phyloP scores from a whole-genome alignment of 2,329 filamentous ascomycete genomes.

The Verticillium klebahnii region DNA sequence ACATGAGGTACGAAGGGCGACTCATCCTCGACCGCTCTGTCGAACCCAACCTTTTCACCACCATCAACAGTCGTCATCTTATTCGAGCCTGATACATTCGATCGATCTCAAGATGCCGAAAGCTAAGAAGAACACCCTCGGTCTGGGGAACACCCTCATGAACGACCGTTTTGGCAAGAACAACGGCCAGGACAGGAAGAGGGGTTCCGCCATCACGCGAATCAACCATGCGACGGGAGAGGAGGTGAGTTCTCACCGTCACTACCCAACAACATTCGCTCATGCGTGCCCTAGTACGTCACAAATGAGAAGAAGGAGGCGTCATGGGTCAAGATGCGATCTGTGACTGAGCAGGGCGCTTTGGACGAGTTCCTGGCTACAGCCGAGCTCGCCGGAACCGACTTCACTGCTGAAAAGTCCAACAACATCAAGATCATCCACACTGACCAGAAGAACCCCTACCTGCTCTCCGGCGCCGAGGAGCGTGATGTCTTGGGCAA shows the following conservation, averaged over 20 bases:
- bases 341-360: slow-evolving; percentile 92
- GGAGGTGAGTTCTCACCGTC: slow-evolving; percentile 40
- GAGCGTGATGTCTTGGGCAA: slow-evolving; percentile 75
- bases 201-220: slow-evolving; percentile 53
- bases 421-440: slow-evolving; percentile 99
- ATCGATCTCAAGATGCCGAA: slow-evolving; percentile 42
- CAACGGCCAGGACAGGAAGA: slow-evolving; percentile 79
- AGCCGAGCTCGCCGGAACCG: slow-evolving; percentile 93
- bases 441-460: slow-evolving; percentile 92
- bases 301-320: slow-evolving; percentile 89
- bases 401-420: slow-evolving; percentile 98
- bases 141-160: slow-evolving; percentile 96
- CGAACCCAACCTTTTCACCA: slow-evolving; percentile 1
- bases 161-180: slow-evolving; percentile 96
- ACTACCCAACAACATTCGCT: not conserved
- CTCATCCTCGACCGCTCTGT: slow-evolving; percentile 2
- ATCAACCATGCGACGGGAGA: slow-evolving; percentile 78
- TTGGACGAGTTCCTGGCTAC: slow-evolving; percentile 96
- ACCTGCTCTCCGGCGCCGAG: slow-evolving; percentile 78
- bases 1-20: slow-evolving; percentile 2
- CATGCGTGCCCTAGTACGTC: slow-evolving; percentile 62
- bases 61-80: not conserved
- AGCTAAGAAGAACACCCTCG: slow-evolving; percentile 91
- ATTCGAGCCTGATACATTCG: not conserved
- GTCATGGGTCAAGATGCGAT: slow-evolving; percentile 98